Conservation (phyloP, 2,329 filamentous ascomycete species). For the Hypomyces rosellus region DNA sequence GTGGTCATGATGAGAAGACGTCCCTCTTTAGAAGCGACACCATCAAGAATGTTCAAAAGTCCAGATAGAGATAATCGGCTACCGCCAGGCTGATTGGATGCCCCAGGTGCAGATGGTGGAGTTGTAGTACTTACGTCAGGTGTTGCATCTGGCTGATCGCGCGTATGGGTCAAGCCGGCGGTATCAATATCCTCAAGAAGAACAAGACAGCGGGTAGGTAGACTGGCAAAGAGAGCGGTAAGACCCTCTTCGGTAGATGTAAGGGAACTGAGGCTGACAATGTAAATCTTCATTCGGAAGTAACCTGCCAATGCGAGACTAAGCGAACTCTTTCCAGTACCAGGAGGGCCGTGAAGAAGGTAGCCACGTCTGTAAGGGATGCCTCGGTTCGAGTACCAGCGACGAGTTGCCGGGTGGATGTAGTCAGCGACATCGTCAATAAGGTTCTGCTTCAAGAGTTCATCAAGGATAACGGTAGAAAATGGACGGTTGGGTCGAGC, state of each 20-base stretch:
- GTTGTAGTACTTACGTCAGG: constrained; percentile 5
- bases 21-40: constrained; percentile 58
- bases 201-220: constrained; percentile 65
- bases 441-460: constrained; percentile 52
- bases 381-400: constrained; percentile 80
- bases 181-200: constrained; percentile 73
- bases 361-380: constrained; percentile 84
- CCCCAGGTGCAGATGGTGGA: not conserved
- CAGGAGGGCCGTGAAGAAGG: constrained; percentile 72
- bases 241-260: constrained; percentile 61
- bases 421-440: constrained; percentile 58
- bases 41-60: constrained; percentile 75
- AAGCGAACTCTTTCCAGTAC: constrained; percentile 71
- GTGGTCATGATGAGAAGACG: constrained; percentile 61
- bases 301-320: constrained; percentile 64
- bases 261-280: constrained; percentile 59
- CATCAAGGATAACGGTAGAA: constrained; percentile 59
- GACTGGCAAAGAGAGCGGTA: constrained; percentile 55
- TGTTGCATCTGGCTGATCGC: constrained; percentile 27
- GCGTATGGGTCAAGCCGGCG: constrained; percentile 60
- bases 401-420: constrained; percentile 53
- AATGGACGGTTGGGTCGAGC: constrained; percentile 54
- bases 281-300: constrained; percentile 66
- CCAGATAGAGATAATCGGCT: constrained; percentile 62
- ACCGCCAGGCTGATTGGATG: constrained; percentile 6